Evolutionary conservation across 768 basidiomycete species (phyloP).

Genomic region (Pulveroboletus sp.): DNA sequence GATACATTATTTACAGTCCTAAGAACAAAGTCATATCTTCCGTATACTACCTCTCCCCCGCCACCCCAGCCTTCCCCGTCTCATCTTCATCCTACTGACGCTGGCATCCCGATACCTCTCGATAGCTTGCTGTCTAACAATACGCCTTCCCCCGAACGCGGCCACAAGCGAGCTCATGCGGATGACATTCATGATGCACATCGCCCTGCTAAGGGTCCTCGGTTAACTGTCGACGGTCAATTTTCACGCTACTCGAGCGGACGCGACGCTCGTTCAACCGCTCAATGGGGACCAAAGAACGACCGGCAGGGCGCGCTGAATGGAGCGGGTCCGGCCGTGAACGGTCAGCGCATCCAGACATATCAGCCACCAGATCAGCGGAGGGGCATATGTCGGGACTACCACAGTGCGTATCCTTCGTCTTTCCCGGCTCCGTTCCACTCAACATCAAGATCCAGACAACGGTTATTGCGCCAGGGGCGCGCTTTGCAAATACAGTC

Average conservation of each 20-base stretch:
- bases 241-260: slow-evolving; percentile 59
- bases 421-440: slow-evolving; percentile 1
- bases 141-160: slow-evolving; percentile 45
- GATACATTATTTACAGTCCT: slow-evolving; percentile 82
- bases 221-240: slow-evolving; percentile 58
- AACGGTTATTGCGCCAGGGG: slow-evolving; percentile 90
- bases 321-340: slow-evolving; percentile 26
- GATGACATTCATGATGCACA: slow-evolving; percentile 57
- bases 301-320: slow-evolving; percentile 26
- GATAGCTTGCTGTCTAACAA: slow-evolving; percentile 53
- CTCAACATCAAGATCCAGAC: slow-evolving; percentile 44
- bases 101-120: slow-evolving; percentile 77
- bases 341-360: slow-evolving; percentile 48
- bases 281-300: slow-evolving; percentile 39
- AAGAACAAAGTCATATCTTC: slow-evolving; percentile 80
- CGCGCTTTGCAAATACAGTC: slow-evolving; percentile 84
- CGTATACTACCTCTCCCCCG: slow-evolving; percentile 51
- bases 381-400: slow-evolving; percentile 83
- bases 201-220: slow-evolving; percentile 65
- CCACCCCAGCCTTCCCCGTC: slow-evolving; percentile 30
- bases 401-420: slow-evolving; percentile 66
- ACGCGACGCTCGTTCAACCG: slow-evolving; percentile 35
- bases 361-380: slow-evolving; percentile 72
- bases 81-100: slow-evolving; percentile 40
- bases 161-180: slow-evolving; percentile 61